Evolutionary conservation across 495 filamentous ascomycete species (phyloP).

Genomic region (Hyaloscypha variabilis): DNA sequence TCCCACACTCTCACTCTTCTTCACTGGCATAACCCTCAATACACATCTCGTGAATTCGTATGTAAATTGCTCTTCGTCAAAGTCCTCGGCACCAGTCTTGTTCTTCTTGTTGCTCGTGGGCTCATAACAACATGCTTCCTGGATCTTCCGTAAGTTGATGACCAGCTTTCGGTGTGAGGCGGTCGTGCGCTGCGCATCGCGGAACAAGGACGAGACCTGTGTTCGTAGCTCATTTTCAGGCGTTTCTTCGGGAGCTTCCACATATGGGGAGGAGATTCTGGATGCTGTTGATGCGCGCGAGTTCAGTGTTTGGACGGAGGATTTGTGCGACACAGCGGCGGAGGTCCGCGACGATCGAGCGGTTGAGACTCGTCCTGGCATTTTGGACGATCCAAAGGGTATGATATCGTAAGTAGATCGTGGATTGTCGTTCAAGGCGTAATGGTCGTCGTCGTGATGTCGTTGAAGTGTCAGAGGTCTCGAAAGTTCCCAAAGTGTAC

Average conservation of each 20-base stretch:
- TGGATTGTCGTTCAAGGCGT: neutral
- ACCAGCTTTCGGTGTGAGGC: slow-evolving; percentile 88
- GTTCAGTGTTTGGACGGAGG: slow-evolving; percentile 55
- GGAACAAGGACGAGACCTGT: slow-evolving; percentile 79
- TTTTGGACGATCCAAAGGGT: slow-evolving; percentile 32
- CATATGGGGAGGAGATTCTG: slow-evolving; percentile 50
- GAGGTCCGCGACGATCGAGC: slow-evolving; percentile 54
- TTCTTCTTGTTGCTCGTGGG: slow-evolving; percentile 53
- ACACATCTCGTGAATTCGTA: slow-evolving; percentile 81
- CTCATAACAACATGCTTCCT: slow-evolving; percentile 87
- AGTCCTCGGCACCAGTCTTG: slow-evolving; percentile 53
- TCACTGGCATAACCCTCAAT: slow-evolving; percentile 78
- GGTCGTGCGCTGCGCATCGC: slow-evolving; percentile 83
- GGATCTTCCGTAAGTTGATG: slow-evolving; percentile 81
- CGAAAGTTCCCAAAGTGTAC: neutral
- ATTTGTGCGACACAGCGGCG: slow-evolving; percentile 54
- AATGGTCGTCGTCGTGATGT: slow-evolving; percentile 1
- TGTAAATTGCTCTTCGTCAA: slow-evolving; percentile 85
- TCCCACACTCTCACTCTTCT: slow-evolving; percentile 89
- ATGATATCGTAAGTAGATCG: neutral
- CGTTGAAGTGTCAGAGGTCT: neutral
- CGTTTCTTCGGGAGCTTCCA: slow-evolving; percentile 74
- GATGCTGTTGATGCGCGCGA: slow-evolving; percentile 50
- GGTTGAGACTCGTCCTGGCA: slow-evolving; percentile 62
- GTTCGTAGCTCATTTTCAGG: slow-evolving; percentile 69